Conservation (phyloP, 73 alveolate genomes). For the Paramecium primaurelia region DNA sequence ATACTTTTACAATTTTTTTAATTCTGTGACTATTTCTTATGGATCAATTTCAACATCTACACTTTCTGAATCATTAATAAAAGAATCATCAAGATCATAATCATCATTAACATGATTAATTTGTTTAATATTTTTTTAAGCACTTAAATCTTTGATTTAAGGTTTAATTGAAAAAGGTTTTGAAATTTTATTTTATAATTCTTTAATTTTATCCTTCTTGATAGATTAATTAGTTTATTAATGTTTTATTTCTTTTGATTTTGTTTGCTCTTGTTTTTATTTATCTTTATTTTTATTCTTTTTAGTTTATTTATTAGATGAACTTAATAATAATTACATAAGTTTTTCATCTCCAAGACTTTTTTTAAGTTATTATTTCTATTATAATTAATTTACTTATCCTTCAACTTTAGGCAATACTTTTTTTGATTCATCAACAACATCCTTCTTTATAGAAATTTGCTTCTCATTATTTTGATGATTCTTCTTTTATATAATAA, state of each 20-base stretch:
- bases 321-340: neutral
- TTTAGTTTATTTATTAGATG: neutral
- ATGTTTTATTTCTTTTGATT: neutral
- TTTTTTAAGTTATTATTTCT: neutral
- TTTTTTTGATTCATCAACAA: neutral
- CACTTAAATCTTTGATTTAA: neutral
- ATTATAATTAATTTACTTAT: neutral
- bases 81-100: neutral
- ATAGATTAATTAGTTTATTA: neutral
- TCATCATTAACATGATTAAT: neutral
- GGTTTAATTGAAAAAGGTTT: neutral
- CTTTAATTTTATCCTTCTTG: neutral
- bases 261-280: neutral
- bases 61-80: neutral
- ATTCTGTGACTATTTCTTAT: neutral
- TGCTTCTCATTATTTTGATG: neutral
- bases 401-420: neutral
- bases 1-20: neutral
- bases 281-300: neutral
- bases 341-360: neutral
- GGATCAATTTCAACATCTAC: neutral
- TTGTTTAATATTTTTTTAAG: neutral
- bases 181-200: neutral
- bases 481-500: neutral
- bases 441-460: neutral